Evolutionary conservation across 768 basidiomycete species (phyloP), one percentile per base, ranked within the genome.

Genomic region (Rhodotorula taiwanensis): DNA sequence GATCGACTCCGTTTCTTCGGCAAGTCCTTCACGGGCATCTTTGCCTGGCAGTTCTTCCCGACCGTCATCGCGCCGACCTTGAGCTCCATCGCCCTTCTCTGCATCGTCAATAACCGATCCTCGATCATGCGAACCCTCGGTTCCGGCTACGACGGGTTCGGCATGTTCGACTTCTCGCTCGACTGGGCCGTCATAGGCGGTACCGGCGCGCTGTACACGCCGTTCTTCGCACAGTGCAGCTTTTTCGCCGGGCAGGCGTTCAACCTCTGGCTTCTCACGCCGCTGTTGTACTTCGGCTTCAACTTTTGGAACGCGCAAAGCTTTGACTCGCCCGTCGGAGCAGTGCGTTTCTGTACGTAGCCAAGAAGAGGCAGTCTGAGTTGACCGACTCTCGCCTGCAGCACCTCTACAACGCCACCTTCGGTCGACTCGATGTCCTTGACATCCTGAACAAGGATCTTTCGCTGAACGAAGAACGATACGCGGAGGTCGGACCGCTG

Each of bases 101-200:
- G 66, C 50, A 52, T 71, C n/a, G 44, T 69, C 42, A 52, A 71
- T 52, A 71, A 69, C 41, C 31, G 25, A 21, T 54, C 33, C 18
- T 53, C 34, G 60, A n/a, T 66, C 28, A 41, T 69, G 61, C 36
- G 61, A 5, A 70, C 63, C 1, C 62, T 75, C 6, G 72, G 74
- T 1, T 57, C 55, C 3, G 74, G 70, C 3, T 74, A 73, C 64
- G 52, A 72, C 16, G 75, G 75, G 0, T 66, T 74, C 36, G 75
- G 75, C 0, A 55, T 71, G 23, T 52, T 72, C 28, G 69, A 72
- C 50, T 65, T 75, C 39, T 66, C 62, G 3, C 64, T 75, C 39
- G 75, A 75, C 53, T 75, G 75, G 75, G 47, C 62, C 3, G 74
- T 73, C 20, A 64, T 75, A 13, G 75, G 75, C 10, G 57, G 55